phyloP scores from a whole-genome alignment of 305 asterid species.

The Solanum hybrid region DNA sequence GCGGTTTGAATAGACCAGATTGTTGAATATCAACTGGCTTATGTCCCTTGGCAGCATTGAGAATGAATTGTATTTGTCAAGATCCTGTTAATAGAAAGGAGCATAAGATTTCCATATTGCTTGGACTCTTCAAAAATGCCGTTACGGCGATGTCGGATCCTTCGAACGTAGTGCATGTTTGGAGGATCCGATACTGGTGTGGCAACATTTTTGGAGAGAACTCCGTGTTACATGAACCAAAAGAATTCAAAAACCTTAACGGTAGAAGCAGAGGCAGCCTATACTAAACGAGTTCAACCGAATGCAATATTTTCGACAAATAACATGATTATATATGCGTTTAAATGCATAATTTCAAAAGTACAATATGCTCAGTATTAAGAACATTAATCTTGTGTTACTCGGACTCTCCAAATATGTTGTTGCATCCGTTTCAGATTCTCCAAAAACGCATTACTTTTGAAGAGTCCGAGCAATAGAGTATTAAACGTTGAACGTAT shows the following conservation, averaged over 20 bases:
- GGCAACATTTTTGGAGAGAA: not conserved
- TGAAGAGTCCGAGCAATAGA: not conserved
- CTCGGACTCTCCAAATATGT: not conserved
- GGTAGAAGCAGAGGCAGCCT: not conserved
- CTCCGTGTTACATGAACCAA: not conserved
- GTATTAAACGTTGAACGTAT: not conserved
- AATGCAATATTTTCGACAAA: not conserved
- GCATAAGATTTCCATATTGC: not conserved
- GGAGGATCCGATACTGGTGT: not conserved
- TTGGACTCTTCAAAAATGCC: not conserved
- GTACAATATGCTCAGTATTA: not conserved
- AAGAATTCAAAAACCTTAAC: not conserved
- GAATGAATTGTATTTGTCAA: constrained; percentile 45
- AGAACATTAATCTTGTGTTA: not conserved
- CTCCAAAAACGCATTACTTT: not conserved
- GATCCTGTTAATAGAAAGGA: constrained; percentile 38
- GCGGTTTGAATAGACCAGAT: constrained; percentile 52
- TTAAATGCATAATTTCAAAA: not conserved
- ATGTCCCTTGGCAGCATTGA: constrained; percentile 82
- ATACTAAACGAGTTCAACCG: not conserved
- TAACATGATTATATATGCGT: too few species aligned
- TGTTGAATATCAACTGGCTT: constrained; percentile 78
- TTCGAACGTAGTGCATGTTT: not conserved
- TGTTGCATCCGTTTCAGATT: not conserved
- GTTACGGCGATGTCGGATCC: not conserved